Evolutionary conservation across 1,284 basidiomycete species (phyloP), one percentile per base, ranked within the genome.

Genomic region (Porogramme epimiltina): DNA sequence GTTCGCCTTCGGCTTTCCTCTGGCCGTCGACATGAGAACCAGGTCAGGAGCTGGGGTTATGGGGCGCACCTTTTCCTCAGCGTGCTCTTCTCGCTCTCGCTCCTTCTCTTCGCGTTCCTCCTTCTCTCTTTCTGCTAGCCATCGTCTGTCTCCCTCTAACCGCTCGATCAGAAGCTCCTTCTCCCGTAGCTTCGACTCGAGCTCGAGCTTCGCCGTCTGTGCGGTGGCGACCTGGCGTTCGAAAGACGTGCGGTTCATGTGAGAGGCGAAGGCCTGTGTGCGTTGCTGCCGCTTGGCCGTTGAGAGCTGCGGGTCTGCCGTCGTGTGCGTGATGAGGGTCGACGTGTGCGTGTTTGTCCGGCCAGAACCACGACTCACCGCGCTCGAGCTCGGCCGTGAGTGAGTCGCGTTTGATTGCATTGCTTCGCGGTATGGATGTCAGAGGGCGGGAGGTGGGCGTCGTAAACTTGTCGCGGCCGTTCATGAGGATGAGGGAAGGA

Each of bases 111-210:
- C 80, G 16, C 77, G 65, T 59, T 86, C 82, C 53, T 79, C 77
- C 49, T 74, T 71, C 66, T 86, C 83, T 2, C 81, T 67, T 45
- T 84, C 82, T 0, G 82, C 69, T 36, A 88, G 72, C 70, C 74
- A 87, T 18, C 84, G 71, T 28, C 85, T 67, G 62, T 90, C 87
- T n/a, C 77, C 71, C 61, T 88, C 82, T 3, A 89, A 71, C 43
- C 78, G 68, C 41, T 85, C 85, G 22, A 86, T 74, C 10, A 68
- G 59, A 3, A 72, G 52, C 19, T 85, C 81, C 59, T 76, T 81
- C 67, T 89, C 84, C 19, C 81, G 72, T 9, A 89, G 67, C 64
- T 82, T 83, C 15, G 76, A 75, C 64, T 89, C 85, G 25, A 87
- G 69, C 28, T 87, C 84, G 16, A 76, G 66, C 55, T 81, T 82